Percentiles rank a stretch among this genome's conserved stretches.
Evolutionary conservation across 2,329 filamentous ascomycete species (phyloP).

Genomic region (Trichoderma lentiforme): DNA sequence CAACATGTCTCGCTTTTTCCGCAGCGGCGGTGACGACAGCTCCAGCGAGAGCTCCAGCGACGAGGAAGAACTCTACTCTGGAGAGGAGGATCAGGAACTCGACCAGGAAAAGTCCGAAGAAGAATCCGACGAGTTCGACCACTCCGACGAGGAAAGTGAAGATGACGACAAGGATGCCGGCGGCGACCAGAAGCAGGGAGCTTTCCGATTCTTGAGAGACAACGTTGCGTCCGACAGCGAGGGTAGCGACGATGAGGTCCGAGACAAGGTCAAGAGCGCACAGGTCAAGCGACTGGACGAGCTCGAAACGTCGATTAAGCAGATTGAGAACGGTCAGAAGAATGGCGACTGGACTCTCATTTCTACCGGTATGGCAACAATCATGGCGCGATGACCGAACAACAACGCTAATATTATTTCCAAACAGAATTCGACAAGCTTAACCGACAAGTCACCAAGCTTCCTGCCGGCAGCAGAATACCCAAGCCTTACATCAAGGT

Average conservation of each 20-base stretch:
- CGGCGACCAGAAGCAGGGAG: conserved; percentile 62
- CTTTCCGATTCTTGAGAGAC: conserved; percentile 78
- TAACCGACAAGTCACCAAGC: conserved; percentile 79
- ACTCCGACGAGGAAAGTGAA: conserved; percentile 51
- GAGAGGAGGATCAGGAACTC: conserved; percentile 43
- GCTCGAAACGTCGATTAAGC: conserved; percentile 80
- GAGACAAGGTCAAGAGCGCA: conserved; percentile 89
- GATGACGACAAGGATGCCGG: conserved; percentile 61
- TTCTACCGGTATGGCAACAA: conserved; percentile 64
- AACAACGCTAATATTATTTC: conserved; percentile 17
- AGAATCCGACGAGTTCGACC: conserved; percentile 38
- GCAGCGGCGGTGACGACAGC: conserved; percentile 85
- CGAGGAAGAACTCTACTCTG: conserved; percentile 79
- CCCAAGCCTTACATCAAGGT: conserved; percentile 93
- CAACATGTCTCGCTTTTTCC: conserved; percentile 96
- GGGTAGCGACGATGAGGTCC: conserved; percentile 81
- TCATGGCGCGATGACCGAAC: neutral
- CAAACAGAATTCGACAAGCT: conserved; percentile 85
- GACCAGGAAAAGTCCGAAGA: conserved; percentile 36
- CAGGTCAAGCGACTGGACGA: conserved; percentile 98
- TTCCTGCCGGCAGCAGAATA: conserved; percentile 70
- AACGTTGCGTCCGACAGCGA: conserved; percentile 71
- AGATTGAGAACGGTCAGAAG: conserved; percentile 95
- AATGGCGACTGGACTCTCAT: conserved; percentile 97
- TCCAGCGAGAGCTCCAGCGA: conserved; percentile 94